Conservation (phyloP, 129 eudicot genomes). For the Escallonia herrerae region DNA sequence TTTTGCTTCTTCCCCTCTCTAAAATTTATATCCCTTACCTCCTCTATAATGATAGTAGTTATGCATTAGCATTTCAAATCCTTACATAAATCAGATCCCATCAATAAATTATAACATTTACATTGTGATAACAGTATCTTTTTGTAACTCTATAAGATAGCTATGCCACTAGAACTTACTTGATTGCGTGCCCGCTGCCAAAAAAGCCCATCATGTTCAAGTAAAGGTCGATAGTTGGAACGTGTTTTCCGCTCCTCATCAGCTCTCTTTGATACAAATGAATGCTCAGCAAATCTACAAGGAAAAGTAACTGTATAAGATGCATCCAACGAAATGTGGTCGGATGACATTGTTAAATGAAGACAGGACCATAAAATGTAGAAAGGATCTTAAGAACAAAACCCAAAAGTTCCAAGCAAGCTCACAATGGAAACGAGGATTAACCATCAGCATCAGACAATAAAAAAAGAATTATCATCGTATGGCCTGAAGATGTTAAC, state of each 20-base stretch:
- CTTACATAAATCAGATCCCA: neutral
- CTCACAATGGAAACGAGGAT: no score
- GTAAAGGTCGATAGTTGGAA: conserved; percentile 54
- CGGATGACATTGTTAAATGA: neutral
- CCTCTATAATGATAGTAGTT: no score
- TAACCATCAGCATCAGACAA: no score
- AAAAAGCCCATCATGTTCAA: conserved; percentile 77
- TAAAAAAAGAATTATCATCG: no score
- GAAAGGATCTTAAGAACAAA: no score
- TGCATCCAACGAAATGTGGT: neutral
- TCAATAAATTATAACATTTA: neutral
- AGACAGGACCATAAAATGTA: neutral
- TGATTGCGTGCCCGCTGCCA: conserved; percentile 62
- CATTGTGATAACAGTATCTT: neutral
- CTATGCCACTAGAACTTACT: conserved; percentile 34
- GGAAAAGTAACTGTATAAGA: conserved; percentile 8
- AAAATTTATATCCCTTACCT: neutral
- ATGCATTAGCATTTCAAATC: neutral
- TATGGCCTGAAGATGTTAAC: no score
- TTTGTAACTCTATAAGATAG: neutral
- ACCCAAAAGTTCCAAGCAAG: no score
- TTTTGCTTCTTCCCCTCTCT: neutral
- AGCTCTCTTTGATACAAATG: conserved; percentile 41
- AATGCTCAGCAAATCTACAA: conserved; percentile 70
- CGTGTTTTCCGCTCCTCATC: conserved; percentile 64